A percentile compares a stretch with the other conserved stretches of the same genome.
Conservation (phyloP, 352 stramenopile genomes). For the Peronospora tabacina region DNA sequence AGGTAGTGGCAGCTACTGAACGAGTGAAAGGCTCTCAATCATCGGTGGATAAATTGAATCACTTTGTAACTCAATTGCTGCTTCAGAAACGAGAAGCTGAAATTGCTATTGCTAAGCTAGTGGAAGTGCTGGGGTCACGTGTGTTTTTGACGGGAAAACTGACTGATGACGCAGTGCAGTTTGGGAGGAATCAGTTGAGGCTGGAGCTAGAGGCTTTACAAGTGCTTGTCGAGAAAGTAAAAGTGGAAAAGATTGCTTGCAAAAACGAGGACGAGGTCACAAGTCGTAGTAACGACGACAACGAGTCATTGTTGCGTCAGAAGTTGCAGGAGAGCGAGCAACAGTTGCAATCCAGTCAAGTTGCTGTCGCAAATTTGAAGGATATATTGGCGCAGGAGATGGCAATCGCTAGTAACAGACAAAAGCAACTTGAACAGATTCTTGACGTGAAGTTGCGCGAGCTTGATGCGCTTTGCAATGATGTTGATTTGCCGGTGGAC, state of each 20-base stretch:
- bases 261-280: conserved; percentile 2
- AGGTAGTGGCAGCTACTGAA: conserved; percentile 16
- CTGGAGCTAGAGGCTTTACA: conserved; percentile 24
- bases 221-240: conserved; percentile 19
- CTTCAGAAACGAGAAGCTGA: conserved; percentile 41
- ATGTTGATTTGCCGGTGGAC: conserved; percentile 31
- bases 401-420: conserved; percentile 37
- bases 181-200: conserved; percentile 28
- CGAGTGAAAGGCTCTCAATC: conserved; percentile 9
- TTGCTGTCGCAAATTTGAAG: conserved; percentile 35
- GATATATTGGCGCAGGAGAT: conserved; percentile 38
- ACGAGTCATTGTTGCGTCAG: conserved; percentile 17
- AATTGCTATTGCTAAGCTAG: conserved; percentile 27
- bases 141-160: conserved; percentile 31
- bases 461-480: conserved; percentile 44
- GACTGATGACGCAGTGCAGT: conserved; percentile 28
- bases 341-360: conserved; percentile 23
- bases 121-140: conserved; percentile 26
- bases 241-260: conserved; percentile 10
- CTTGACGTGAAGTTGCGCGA: conserved; percentile 50
- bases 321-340: conserved; percentile 36
- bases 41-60: conserved; percentile 22
- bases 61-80: conserved; percentile 29
- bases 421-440: conserved; percentile 34
- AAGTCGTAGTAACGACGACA: background rate